Base-by-base conservation (phyloP, 371 early-diverging fungal species). In the Conidiobolus incongruus region DNA sequence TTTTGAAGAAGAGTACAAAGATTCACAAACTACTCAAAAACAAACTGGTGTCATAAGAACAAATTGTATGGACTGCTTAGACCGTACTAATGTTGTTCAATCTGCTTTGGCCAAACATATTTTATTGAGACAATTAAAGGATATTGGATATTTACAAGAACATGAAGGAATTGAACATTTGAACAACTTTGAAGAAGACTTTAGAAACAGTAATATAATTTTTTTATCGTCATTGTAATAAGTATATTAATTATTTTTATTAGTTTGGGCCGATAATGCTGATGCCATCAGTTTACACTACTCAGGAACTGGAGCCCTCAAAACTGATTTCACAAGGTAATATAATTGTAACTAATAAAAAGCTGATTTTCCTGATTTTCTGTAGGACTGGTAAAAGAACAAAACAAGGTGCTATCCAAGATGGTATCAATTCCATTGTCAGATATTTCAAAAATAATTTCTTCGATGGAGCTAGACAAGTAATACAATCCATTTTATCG, bases 1-100 rank as follows among this genome's bases (percentile, higher is more conserved):
- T 45, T 36, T 6, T n/a, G 4, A 20, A 13, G 15, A 23, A n/a
- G 15, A 15, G 7, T 15, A 19, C 3, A 17, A 3, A 11, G 1
- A n/a, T n/a, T n/a, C n/a, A n/a, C 47, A 55, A 15, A 30, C 47
- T 15, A 38, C 29, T 13, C 32, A 13, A 19, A 53, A 47, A 28
- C 97, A 99, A 49, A 60, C 61, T 1, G 81, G 84, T 1, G 80
- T 96, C 12, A 65, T 93, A 7, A 78, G 99, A 45, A 84, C 95
- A 5, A 99, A 99, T 58, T 99, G 99, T 56, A 95, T 99, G 77
- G 99, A 99, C 63, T 99, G 97, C 51, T 62, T 99, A 38, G 99
- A 99, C 61, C 74, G 99, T 52, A 99, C 99, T 26, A 99, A 99
- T 51, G 92, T 98, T 3, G 89, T 94, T 2, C 99, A 99, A 54